phyloP scores from a whole-genome alignment of 2,329 filamentous ascomycete genomes.

The Ophiocordyceps camponoti-floridani region DNA sequence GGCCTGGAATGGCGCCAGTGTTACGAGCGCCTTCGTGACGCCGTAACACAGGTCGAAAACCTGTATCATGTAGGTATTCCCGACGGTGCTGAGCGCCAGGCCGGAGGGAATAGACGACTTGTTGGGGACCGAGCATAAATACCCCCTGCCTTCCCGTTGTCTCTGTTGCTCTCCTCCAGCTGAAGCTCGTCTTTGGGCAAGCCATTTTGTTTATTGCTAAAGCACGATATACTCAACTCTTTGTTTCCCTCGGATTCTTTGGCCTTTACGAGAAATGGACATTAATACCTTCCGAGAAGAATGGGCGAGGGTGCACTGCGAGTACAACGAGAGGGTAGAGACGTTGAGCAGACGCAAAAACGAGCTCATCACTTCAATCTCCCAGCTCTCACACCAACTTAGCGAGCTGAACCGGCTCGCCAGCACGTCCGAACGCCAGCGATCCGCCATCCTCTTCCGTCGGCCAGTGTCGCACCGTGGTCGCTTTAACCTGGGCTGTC shows the following conservation, averaged over 20 bases:
- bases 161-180: too few relatives aligned
- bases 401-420: not conserved
- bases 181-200: too few relatives aligned
- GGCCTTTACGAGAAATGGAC: not conserved
- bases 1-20: not conserved
- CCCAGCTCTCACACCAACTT: not conserved
- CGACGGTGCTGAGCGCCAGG: not conserved
- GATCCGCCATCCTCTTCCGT: not conserved
- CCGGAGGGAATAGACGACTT: not conserved
- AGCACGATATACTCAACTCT: too few relatives aligned
- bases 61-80: not conserved
- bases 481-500: not conserved
- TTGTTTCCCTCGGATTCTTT: not conserved
- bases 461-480: not conserved
- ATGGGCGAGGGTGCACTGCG: not conserved
- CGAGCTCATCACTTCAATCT: not conserved
- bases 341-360: not conserved
- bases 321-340: not conserved
- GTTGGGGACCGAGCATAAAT: not conserved
- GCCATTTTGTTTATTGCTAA: too few relatives aligned
- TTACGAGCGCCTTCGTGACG: not conserved
- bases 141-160: not conserved
- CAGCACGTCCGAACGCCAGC: not conserved
- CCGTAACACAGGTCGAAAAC: not conserved
- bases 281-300: not conserved